These are phyloP conservation scores for Phytophthora constricta DNA, from an alignment of 352 stramenopile genomes.

Conservation along the genomic window DNA sequence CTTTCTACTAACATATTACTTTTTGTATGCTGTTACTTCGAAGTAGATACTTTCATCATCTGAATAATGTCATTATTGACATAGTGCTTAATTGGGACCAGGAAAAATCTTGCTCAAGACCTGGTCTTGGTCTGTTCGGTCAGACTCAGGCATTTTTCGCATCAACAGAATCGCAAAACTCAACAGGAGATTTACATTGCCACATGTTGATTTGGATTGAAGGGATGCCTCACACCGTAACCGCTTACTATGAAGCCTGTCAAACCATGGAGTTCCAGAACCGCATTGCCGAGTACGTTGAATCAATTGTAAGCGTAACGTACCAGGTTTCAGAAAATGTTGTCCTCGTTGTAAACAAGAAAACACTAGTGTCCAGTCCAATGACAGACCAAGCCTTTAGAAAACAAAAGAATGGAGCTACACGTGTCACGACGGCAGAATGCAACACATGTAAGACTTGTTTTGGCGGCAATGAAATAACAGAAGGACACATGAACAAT, in stretches of 20 bases:
- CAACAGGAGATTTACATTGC: slow-evolving; percentile 5
- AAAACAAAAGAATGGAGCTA: not conserved
- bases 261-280: not conserved
- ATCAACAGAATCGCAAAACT: slow-evolving; percentile 9
- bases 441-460: not conserved
- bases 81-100: slow-evolving; percentile 9
- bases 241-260: not conserved
- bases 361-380: not conserved
- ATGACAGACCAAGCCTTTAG: not conserved
- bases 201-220: slow-evolving; percentile 12
- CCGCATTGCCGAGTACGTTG: not conserved
- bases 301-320: not conserved
- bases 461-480: slow-evolving; percentile 9
- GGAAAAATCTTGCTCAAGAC: not conserved
- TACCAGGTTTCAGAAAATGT: not conserved
- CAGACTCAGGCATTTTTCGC: not conserved
- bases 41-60: slow-evolving; percentile 5
- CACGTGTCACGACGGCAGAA: not conserved
- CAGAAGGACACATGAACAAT: slow-evolving; percentile 1
- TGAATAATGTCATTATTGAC: slow-evolving; percentile 7
- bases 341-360: not conserved
- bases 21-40: no score
- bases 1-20: no score
- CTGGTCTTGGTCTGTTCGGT: not conserved
- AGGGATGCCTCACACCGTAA: not conserved